Evolutionary conservation across 208 protist species (phyloP).

Genomic region (Trypanosoma congolense): DNA sequence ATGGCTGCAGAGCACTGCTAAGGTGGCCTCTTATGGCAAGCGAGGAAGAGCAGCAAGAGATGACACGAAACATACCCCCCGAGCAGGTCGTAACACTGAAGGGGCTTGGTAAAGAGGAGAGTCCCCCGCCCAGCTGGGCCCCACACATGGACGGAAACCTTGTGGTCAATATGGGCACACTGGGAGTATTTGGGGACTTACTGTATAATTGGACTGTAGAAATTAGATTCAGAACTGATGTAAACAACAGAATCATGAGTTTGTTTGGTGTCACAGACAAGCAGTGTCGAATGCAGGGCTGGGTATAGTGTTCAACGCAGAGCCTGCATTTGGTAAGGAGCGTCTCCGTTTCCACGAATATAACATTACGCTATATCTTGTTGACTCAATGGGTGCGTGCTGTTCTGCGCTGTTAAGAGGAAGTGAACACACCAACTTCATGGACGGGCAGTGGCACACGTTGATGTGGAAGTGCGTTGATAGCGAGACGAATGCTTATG

Average conservation of each 20-base stretch:
- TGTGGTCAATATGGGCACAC: slow-evolving; percentile 69
- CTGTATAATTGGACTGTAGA: slow-evolving; percentile 87
- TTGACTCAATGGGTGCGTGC: slow-evolving; percentile 75
- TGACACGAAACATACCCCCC: slow-evolving; percentile 60
- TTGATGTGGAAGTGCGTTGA: slow-evolving; percentile 84
- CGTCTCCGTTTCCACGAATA: slow-evolving; percentile 79
- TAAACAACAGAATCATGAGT: slow-evolving; percentile 69
- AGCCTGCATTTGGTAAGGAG: slow-evolving; percentile 76
- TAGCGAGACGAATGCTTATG: slow-evolving; percentile 82
- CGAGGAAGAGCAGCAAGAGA: slow-evolving; percentile 53
- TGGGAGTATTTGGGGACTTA: slow-evolving; percentile 71
- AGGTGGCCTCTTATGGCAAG: slow-evolving; percentile 70
- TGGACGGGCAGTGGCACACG: slow-evolving; percentile 88
- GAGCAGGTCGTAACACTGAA: slow-evolving; percentile 79
- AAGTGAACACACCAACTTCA: slow-evolving; percentile 70
- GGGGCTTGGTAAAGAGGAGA: slow-evolving; percentile 40
- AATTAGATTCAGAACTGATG: slow-evolving; percentile 75
- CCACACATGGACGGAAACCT: slow-evolving; percentile 78
- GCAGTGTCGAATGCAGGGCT: slow-evolving; percentile 85
- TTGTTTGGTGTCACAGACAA: slow-evolving; percentile 78
- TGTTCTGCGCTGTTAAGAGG: slow-evolving; percentile 80
- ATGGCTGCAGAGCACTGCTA: slow-evolving; percentile 44
- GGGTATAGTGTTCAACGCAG: slow-evolving; percentile 81
- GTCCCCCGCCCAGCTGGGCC: slow-evolving; percentile 41
- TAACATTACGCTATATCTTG: slow-evolving; percentile 78